Evolutionary conservation across 75 land plant species (phyloP).

Genomic region (Azolla pinnata): DNA sequence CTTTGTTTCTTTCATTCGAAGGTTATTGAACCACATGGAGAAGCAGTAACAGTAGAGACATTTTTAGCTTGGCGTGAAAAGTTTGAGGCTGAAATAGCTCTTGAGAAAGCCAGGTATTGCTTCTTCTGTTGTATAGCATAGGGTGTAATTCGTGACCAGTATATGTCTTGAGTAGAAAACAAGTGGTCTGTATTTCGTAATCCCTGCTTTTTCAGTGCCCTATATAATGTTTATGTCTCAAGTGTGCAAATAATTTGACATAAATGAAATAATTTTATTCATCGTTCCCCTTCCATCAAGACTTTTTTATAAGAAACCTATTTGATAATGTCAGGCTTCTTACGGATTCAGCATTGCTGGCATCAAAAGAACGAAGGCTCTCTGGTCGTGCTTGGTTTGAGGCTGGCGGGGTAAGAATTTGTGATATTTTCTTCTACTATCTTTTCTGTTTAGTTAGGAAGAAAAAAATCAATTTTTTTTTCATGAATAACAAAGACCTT

Average conservation of each 20-base stretch:
- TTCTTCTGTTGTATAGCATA: no score
- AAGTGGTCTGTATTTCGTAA: no score
- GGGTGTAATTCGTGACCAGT: no score
- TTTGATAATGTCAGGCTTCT: constrained; percentile 65
- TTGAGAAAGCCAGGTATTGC: constrained; percentile 90
- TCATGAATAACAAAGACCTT: not conserved
- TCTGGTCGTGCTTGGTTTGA: constrained; percentile 94
- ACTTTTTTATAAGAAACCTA: no score
- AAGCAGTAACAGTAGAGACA: constrained; percentile 79
- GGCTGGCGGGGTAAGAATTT: constrained; percentile 30
- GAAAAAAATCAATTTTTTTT: not conserved
- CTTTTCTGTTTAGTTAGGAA: not conserved
- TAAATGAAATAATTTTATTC: not conserved
- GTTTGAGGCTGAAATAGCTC: constrained; percentile 92
- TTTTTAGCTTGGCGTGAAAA: constrained; percentile 94
- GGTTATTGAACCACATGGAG: constrained; percentile 87
- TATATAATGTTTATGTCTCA: no score
- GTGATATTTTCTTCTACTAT: not conserved
- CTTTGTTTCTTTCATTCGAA: constrained; percentile 3
- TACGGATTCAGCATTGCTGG: constrained; percentile 78
- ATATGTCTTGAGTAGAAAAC: no score
- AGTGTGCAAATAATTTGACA: no score
- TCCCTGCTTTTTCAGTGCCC: no score
- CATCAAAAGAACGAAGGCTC: constrained; percentile 76
- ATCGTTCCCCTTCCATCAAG: not conserved